Evolutionary conservation across 345 rosid species (phyloP), one percentile per base, ranked within the genome.

Genomic region (Geranium rotundifolium): DNA sequence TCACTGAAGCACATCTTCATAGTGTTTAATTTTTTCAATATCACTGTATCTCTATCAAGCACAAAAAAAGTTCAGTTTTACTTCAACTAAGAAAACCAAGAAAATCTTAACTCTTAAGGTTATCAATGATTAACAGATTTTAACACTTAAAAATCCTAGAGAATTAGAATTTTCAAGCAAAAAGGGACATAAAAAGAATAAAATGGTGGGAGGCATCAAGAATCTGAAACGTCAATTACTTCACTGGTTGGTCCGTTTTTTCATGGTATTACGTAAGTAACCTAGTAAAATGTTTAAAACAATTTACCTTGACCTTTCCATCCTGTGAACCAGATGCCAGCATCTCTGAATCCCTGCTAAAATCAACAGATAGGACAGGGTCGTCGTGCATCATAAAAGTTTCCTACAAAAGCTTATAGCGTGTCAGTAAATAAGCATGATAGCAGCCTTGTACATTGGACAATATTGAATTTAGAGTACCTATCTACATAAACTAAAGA

Each of bases 311-410:
- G 68, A 95, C 82, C 78, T 88, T 95, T 71, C 99, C 99, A 76
- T 95, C 99, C 75, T 86, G 90, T 19, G 95, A 85, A 56, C 97
- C 96, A 64, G 93, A 95, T 27, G 95, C 95, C 77, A 95, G 83
- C 95, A 90, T 78, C 80, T 95, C 97, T 17, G 99, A 95, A 64
- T 93, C 99, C 81, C 88, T 84, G 80, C 99, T 93, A 78, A 90
- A 90, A 73, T 95, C 95, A 80, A 90, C 81, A 80, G 95, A 90
- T 56, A 95, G 92, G 72, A 90, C 91, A 59, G 96, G 89, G 66
- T 90, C 95, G 65, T 95, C 97, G 66, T 95, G 99, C 97, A 95
- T 88, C 97, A 95, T 95, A 80, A 95, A 90, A 65, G 89, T 84
- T 80, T 95, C 97, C 99, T 90, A 89, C 69, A 72, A 73, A 63